These are phyloP conservation scores for Takashimella koratensis DNA, from an alignment of 1,284 basidiomycete species.

Conservation along the genomic window DNA sequence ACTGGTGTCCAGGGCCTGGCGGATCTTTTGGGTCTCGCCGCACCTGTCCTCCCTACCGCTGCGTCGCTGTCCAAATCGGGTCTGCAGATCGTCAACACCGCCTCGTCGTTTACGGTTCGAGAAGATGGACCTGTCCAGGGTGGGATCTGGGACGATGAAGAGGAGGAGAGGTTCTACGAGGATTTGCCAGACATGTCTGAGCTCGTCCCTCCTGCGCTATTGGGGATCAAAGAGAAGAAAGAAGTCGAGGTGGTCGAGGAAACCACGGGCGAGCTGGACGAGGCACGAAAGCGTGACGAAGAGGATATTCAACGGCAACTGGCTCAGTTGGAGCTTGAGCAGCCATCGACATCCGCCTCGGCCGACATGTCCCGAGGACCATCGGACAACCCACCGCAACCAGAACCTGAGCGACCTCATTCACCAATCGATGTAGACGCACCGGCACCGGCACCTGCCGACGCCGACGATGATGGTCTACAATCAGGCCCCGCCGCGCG, in stretches of 20 bases:
- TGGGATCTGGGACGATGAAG: slow-evolving; percentile 98
- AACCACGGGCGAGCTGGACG: slow-evolving; percentile 16
- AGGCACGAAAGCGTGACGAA: slow-evolving; percentile 48
- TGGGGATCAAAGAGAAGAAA: slow-evolving; percentile 67
- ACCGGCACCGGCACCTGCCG: slow-evolving; percentile 9
- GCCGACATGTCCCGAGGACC: slow-evolving; percentile 55
- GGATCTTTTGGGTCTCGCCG: slow-evolving; percentile 74
- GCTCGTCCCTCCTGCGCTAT: slow-evolving; percentile 78
- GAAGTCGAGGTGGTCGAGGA: slow-evolving; percentile 10
- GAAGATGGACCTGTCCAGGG: slow-evolving; percentile 59
- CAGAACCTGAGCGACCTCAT: slow-evolving; percentile 43
- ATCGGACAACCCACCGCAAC: slow-evolving; percentile 25
- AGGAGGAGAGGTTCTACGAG: slow-evolving; percentile 91
- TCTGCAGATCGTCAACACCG: slow-evolving; percentile 51
- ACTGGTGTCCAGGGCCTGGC: slow-evolving; percentile 83
- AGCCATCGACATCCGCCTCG: slow-evolving; percentile 41
- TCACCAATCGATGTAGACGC: slow-evolving; percentile 40
- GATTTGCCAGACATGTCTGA: slow-evolving; percentile 88
- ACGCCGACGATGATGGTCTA: slow-evolving; percentile 47
- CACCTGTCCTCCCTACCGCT: slow-evolving; percentile 75
- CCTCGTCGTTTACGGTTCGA: slow-evolving; percentile 54
- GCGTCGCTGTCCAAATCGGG: slow-evolving; percentile 51
- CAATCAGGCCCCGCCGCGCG: slow-evolving; percentile 83
- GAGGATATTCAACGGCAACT: slow-evolving; percentile 53
- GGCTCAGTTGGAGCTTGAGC: slow-evolving; percentile 37